Evolutionary conservation across 257 asterid genomes (phyloP).

Genomic region (Ballota nigra): DNA sequence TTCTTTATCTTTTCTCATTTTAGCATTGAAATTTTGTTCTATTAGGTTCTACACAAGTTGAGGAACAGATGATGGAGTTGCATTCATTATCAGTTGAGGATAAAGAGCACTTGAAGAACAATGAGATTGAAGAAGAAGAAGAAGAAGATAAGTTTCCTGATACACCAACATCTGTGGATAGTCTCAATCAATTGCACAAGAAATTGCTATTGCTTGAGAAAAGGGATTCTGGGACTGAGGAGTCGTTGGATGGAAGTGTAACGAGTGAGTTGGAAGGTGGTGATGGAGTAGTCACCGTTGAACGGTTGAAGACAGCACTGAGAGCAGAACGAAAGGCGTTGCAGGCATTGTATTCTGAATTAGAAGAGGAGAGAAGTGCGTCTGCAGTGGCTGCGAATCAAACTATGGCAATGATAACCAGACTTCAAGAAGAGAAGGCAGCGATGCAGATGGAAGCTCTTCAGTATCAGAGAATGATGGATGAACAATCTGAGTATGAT

Average conservation of each 20-base stretch:
- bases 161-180: slow-evolving; percentile 70
- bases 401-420: slow-evolving; percentile 96
- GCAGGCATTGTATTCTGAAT: slow-evolving; percentile 66
- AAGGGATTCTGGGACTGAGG: slow-evolving; percentile 69
- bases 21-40: slow-evolving; percentile 9
- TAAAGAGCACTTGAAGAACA: slow-evolving; percentile 27
- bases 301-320: slow-evolving; percentile 57
- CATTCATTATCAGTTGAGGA: slow-evolving; percentile 38
- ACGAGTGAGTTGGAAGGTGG: slow-evolving; percentile 71
- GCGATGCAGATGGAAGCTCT: slow-evolving; percentile 99
- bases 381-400: slow-evolving; percentile 96
- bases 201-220: slow-evolving; percentile 59
- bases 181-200: slow-evolving; percentile 59
- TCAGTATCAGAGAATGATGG: slow-evolving; percentile 99
- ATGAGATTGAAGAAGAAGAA: slow-evolving; percentile 48
- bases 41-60: slow-evolving; percentile 41
- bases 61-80: slow-evolving; percentile 40
- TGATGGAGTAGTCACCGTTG: slow-evolving; percentile 60
- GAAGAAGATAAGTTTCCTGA: slow-evolving; percentile 85
- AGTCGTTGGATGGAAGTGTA: slow-evolving; percentile 84
- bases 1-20: neutral
- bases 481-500: slow-evolving; percentile 94
- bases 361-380: slow-evolving; percentile 94
- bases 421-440: slow-evolving; percentile 96
- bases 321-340: slow-evolving; percentile 72